Base-by-base conservation (phyloP, 2,329 filamentous ascomycete species). In the Apiospora phragmitis region DNA sequence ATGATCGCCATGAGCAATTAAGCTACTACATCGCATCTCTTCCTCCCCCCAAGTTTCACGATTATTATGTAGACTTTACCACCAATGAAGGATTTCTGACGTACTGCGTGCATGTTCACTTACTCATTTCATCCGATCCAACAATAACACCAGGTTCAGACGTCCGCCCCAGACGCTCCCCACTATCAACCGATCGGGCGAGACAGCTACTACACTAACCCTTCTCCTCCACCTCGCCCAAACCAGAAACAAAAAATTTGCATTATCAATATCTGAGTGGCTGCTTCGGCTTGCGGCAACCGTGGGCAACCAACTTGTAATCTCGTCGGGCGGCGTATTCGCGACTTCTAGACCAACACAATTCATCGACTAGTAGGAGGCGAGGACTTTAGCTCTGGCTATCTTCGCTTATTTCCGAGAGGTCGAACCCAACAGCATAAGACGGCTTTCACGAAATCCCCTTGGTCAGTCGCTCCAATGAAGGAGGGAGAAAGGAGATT, bases 181-280 rank as follows among this genome's bases (percentile, higher is more conserved):
- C 21, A 35, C 26, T 59, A 59, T 14, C 51, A 35, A 35, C 51
- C 29, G 29, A 35, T 32, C 29, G 29, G 29, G 51, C 51, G 51
- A 59, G 51, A 59, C 51, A 59, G 11, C 45, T 8, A 29, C 49
- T 12, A 55, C 26, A 32, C 16, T 32, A 14, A 55, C 51, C 51
- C 51, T 59, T 59, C 51, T 35, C 51, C 55, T 62, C 29, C 55
- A 62, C 32, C 55, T 12, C 55, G 24, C 21, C 32, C 55, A 12
- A 21, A 62, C 55, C 55, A 62, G 55, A 62, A 38, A 62, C 55
- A 62, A n/a, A 35, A 11, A 21, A 38, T 62, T 21, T n/a, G 21
- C 55, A 62, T 62, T 38, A 62, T 38, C 55, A 62, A 62, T 38
- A 62, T 62, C 55, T 38, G 55, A 62, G 55, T n/a, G 29, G 55